A percentile compares a stretch with the other conserved stretches of the same genome.
These are phyloP conservation scores for Amylostereum areolatum DNA, from an alignment of 1,284 basidiomycete genomes.

Conservation along the genomic window DNA sequence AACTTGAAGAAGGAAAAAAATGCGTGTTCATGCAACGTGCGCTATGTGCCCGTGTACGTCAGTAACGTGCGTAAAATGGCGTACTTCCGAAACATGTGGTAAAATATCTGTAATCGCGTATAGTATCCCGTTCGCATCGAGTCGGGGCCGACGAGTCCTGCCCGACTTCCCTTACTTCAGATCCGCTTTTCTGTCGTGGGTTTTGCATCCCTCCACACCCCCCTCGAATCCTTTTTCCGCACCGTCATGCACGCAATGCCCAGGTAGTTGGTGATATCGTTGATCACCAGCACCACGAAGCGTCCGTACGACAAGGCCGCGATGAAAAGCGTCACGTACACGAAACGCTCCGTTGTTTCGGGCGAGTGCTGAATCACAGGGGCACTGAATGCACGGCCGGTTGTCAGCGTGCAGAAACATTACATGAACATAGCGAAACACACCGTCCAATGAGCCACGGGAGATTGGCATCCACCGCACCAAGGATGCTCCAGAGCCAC, in stretches of 20 bases:
- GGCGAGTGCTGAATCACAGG: constrained; percentile 68
- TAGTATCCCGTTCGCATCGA: too few species aligned
- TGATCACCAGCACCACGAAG: constrained; percentile 78
- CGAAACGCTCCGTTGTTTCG: constrained; percentile 54
- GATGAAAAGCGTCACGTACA: constrained; percentile 62
- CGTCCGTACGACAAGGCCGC: constrained; percentile 71
- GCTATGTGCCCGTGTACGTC: too few species aligned
- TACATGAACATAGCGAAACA: constrained; percentile 21
- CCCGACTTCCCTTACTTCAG: too few species aligned
- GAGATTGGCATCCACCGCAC: constrained; percentile 81
- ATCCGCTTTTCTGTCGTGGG: constrained; percentile 20
- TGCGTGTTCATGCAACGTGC: too few species aligned
- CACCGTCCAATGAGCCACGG: constrained; percentile 63
- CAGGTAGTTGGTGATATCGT: constrained; percentile 81
- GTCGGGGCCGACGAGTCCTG: too few species aligned
- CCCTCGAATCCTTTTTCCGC: constrained; percentile 69
- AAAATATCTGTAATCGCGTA: too few species aligned
- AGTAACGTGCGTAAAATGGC: too few species aligned
- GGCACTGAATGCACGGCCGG: constrained; percentile 29
- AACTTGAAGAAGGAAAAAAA: not conserved
- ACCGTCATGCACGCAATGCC: constrained; percentile 91
- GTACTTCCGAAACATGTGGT: too few species aligned
- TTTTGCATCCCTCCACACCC: constrained; percentile 56
- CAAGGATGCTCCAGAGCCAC: constrained; percentile 78
- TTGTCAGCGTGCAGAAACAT: constrained; percentile 1